Base-by-base conservation (phyloP, 176 grass and related monocot species). In the Aegilops sharonensis region DNA sequence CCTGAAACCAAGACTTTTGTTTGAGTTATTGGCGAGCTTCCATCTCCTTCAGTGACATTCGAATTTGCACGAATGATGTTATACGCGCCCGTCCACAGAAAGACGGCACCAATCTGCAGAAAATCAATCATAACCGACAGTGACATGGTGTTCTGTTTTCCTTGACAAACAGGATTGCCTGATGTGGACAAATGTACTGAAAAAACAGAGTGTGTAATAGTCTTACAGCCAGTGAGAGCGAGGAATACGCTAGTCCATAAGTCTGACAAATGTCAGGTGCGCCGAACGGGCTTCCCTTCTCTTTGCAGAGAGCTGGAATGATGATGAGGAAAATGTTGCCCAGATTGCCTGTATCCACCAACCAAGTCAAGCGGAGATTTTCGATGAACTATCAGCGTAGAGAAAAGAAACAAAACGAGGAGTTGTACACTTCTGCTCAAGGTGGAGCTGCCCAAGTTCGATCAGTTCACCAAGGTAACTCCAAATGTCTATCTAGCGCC, bases 261-360 rank as follows among this genome's bases (percentile, higher is more conserved):
- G 84, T 88, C 52, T 78, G 78, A 43, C 97, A 98, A 69, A 78
- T 83, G 68, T 88, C 88, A 60, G 92, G 83, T 39, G 64, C 85
- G 77, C 97, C 94, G 64, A 94, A 98, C 0, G 97, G 97, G 40
- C 92, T 98, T 47, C 93, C 92, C 69, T 92, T 92, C 90, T 98
- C 97, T 77, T 98, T 94, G 81, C 94, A 98, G 64, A 98, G 90
- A 80, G 92, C 73, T 85, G 94, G 97, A 71, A 98, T 84, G 81
- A 98, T 83, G 81, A 98, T 94, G 42, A 98, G 86, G 54, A 94
- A 93, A 88, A 95, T 87, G 69, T 92, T 95, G 63, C 94, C 97
- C 77, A 91, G 72, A 67, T 98, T 98, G 20, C 93, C 91, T 98
- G 87, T 83, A 79, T 32, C 50, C 30, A 60, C 5, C 75, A 85